Evolutionary conservation across 2,329 filamentous ascomycete species (phyloP).

Genomic region (Setomelanomma holmii): DNA sequence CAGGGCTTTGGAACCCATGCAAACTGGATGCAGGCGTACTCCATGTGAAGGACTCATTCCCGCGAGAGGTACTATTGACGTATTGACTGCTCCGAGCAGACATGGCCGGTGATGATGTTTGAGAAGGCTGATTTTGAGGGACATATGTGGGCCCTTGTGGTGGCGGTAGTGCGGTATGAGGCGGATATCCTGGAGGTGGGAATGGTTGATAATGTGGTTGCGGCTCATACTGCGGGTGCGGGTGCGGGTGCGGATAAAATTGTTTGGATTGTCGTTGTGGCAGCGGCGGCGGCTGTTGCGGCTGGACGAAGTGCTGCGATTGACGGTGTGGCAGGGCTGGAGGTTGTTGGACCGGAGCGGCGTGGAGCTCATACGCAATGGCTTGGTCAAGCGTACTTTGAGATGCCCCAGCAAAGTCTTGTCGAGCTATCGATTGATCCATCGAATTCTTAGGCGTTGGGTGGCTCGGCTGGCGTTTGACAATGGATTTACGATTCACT

Average conservation of each 20-base stretch:
- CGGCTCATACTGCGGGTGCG: not conserved
- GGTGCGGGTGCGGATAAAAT: not conserved
- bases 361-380: not conserved
- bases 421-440: slow-evolving; percentile 6
- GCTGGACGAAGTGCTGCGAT: not conserved
- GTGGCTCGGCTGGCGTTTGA: slow-evolving; percentile 15
- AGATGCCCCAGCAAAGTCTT: slow-evolving; percentile 7
- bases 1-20: not conserved
- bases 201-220: not conserved
- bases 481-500: slow-evolving; percentile 5
- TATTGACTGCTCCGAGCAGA: slow-evolving; percentile 19
- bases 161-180: slow-evolving; percentile 1
- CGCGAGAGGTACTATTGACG: slow-evolving; percentile 2
- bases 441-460: not conserved
- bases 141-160: slow-evolving; percentile 7
- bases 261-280: not conserved
- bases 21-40: slow-evolving; percentile 11
- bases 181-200: slow-evolving; percentile 6
- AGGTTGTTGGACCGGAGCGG: slow-evolving; percentile 2
- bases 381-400: not conserved
- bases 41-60: slow-evolving; percentile 5
- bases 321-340: not conserved
- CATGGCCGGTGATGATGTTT: slow-evolving; percentile 6
- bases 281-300: not conserved
- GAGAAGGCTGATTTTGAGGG: slow-evolving; percentile 1